These are phyloP conservation scores for Nigrospora sphaerica DNA, from an alignment of 2,329 filamentous ascomycete genomes.

Conservation along the genomic window DNA sequence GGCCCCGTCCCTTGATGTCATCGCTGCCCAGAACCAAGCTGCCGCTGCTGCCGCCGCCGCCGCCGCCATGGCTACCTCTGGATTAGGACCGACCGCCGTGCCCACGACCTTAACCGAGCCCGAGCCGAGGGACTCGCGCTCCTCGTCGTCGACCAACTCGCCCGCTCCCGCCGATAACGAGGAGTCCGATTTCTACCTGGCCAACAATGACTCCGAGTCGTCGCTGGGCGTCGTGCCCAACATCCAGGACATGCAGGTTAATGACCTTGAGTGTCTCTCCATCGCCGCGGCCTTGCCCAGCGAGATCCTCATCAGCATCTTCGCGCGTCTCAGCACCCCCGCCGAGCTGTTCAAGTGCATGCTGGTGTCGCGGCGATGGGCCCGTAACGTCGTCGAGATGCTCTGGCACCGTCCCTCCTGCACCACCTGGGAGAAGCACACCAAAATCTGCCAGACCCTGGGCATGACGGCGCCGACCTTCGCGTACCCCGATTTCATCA, in stretches of 20 bases:
- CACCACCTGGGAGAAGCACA: conserved; percentile 76
- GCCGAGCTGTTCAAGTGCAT: conserved; percentile 80
- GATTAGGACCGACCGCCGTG: neutral
- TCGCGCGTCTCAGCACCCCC: conserved; percentile 71
- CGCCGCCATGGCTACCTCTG: neutral
- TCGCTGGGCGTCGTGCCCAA: conserved; percentile 72
- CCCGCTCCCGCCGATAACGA: conserved; percentile 73
- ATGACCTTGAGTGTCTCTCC: conserved; percentile 60
- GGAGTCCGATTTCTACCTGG: conserved; percentile 88
- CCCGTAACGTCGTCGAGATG: conserved; percentile 83
- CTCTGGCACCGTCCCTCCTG: conserved; percentile 93
- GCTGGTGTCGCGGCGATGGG: conserved; percentile 92
- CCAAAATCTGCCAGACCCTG: conserved; percentile 74
- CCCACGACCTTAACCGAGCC: conserved; percentile 17
- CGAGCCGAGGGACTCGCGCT: conserved; percentile 44
- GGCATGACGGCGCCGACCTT: conserved; percentile 71
- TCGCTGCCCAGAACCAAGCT: conserved; percentile 4
- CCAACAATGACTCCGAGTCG: conserved; percentile 86
- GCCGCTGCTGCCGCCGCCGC: conserved; percentile 1
- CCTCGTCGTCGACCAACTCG: conserved; percentile 66
- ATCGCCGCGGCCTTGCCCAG: conserved; percentile 82
- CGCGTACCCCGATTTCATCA: conserved; percentile 82
- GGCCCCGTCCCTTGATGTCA: conserved; percentile 6
- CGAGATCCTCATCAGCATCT: conserved; percentile 90
- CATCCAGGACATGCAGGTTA: conserved; percentile 65